Evolutionary conservation across 345 rosid genomes (phyloP).

Genomic region (Acer yangbiense): DNA sequence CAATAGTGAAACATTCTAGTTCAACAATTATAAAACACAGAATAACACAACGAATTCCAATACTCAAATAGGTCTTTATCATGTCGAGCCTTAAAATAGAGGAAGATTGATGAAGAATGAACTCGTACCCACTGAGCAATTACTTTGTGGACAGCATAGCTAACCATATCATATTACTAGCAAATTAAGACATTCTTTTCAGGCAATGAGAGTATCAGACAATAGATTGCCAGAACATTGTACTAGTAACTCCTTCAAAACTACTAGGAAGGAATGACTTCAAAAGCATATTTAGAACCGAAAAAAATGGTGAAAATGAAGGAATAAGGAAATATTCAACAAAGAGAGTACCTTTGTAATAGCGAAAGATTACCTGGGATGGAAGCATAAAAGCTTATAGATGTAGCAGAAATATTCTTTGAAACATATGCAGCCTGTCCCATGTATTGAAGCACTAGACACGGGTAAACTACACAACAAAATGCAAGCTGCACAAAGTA

Average conservation of each 20-base stretch:
- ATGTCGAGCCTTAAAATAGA: not conserved
- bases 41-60: no score
- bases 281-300: not conserved
- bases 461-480: constrained; percentile 74
- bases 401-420: constrained; percentile 59
- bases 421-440: constrained; percentile 97
- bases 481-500: constrained; percentile 70
- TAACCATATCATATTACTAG: not conserved
- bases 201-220: not conserved
- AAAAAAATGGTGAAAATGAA: constrained; percentile 1
- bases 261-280: not conserved
- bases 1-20: not conserved
- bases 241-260: not conserved
- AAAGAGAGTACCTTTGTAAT: not conserved
- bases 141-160: not conserved
- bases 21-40: not conserved
- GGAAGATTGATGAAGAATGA: not conserved
- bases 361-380: constrained; percentile 68
- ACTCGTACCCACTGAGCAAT: not conserved
- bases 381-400: constrained; percentile 76
- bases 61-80: no score
- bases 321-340: constrained; percentile 12
- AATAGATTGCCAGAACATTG: not conserved
- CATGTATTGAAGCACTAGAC: constrained; percentile 97
- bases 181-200: not conserved